Evolutionary conservation across 768 basidiomycete genomes (phyloP), one percentile per base, ranked within the genome.

Genomic region (Fomitopsis pulvina): DNA sequence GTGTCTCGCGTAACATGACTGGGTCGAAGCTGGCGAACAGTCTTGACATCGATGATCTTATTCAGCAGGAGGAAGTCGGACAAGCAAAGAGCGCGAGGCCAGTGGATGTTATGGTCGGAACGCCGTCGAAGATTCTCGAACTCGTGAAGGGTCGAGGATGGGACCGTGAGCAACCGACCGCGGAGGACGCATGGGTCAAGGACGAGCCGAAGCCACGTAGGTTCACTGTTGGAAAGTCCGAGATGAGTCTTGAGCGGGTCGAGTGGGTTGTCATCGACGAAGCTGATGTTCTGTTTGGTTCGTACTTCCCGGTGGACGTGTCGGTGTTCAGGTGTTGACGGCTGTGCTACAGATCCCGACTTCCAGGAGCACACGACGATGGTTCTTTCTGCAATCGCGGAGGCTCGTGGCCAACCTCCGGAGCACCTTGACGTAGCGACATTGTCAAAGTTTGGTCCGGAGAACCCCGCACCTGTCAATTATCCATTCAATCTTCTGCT

Each of bases 191-290:
- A 47, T 27, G 63, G 48, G 68, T 52, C 64, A 68, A 41, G 68
- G 71, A 29, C 39, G 50, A 20, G 29, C 22, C 44, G 20, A 45
- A 27, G 34, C 26, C 54, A 24, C 61, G 61, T 20, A 63, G 64
- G 65, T 71, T 65, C 73, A 73, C 57, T 57, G 73, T 72, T 53
- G 59, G 67, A 52, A 69, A 74, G 41, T 74, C 79, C 4, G 74
- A 82, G 59, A 75, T 89, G 67, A 75, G 81, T 1, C 66, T 92
- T 21, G 75, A 74, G 45, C 76, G 80, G 43, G 70, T 94, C 1
- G 90, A 95, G 59, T 95, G 91, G 91, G 84, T 95, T 5, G 73
- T 94, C 2, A 71, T 95, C 1, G 93, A 96, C 53, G 92, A 96
- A 61, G 92, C 93, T 0, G 93, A 95, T 62, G 80, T 96, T 43